These are phyloP conservation scores for Trichoderma guizhouense DNA, from an alignment of 2,329 filamentous ascomycete species.

Conservation along the genomic window DNA sequence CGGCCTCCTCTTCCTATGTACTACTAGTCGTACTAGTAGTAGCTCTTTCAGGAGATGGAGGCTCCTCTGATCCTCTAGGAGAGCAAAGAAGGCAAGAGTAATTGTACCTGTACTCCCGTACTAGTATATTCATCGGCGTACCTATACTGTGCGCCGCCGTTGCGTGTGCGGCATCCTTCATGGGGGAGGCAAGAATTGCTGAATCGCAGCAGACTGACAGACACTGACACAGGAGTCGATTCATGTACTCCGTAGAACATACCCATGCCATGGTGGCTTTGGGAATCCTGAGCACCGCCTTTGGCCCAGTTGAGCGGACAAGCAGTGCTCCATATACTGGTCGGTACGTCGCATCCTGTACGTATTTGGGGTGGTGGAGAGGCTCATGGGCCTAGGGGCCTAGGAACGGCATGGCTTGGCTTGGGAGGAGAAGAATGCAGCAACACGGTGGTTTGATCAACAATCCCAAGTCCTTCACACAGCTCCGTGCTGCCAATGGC, in stretches of 20 bases:
- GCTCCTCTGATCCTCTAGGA: slow-evolving; percentile 8
- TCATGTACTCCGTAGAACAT: neutral
- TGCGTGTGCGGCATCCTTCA: neutral
- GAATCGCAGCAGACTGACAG: neutral
- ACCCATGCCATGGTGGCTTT: neutral
- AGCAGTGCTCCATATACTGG: neutral
- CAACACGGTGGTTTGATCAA: slow-evolving; percentile 18
- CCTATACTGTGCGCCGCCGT: neutral
- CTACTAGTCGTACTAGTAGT: neutral
- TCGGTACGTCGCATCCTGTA: slow-evolving; percentile 7
- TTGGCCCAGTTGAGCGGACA: neutral
- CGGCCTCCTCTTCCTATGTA: neutral
- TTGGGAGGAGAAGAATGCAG: neutral
- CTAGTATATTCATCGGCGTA: neutral
- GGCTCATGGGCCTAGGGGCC: slow-evolving; percentile 11
- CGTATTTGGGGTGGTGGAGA: slow-evolving; percentile 14
- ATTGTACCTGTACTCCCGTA: neutral
- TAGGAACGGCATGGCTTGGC: neutral
- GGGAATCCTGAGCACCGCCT: neutral
- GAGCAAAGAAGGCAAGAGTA: neutral
- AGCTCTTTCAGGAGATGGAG: slow-evolving; percentile 12
- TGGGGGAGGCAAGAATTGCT: neutral
- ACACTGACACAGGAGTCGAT: neutral
- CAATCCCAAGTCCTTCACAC: neutral
- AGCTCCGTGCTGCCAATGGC: neutral